phyloP scores from a whole-genome alignment of 108 stramenopile genomes.

The Epithemia pelagica region DNA sequence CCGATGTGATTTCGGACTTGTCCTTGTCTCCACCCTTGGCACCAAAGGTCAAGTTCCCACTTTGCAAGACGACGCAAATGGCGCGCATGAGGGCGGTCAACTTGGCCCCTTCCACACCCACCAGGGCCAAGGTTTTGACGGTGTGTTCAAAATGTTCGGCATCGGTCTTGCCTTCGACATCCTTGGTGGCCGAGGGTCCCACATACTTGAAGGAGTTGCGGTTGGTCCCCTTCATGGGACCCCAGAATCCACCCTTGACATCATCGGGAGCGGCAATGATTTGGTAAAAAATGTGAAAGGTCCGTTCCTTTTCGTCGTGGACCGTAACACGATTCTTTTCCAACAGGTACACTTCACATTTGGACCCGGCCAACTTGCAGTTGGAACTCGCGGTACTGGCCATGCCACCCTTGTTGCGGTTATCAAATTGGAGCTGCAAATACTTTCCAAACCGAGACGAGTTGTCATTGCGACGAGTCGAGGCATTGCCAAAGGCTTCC shows the following conservation, averaged over 20 bases:
- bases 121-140: slow-evolving; percentile 47
- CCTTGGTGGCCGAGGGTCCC: slow-evolving; percentile 27
- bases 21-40: slow-evolving; percentile 55
- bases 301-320: slow-evolving; percentile 88
- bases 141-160: slow-evolving; percentile 65
- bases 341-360: slow-evolving; percentile 85
- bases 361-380: slow-evolving; percentile 57
- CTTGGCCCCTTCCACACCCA: slow-evolving; percentile 58
- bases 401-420: not conserved
- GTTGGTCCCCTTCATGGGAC: slow-evolving; percentile 48
- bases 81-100: slow-evolving; percentile 58
- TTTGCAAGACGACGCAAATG: slow-evolving; percentile 68
- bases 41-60: slow-evolving; percentile 84
- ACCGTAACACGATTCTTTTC: slow-evolving; percentile 94
- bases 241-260: slow-evolving; percentile 58
- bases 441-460: slow-evolving; percentile 83
- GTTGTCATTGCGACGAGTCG: slow-evolving; percentile 82
- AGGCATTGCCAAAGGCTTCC: slow-evolving; percentile 90
- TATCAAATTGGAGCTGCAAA: slow-evolving; percentile 13
- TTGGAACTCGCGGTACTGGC: slow-evolving; percentile 16
- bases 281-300: slow-evolving; percentile 98
- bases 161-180: slow-evolving; percentile 71
- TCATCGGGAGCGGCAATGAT: slow-evolving; percentile 73
- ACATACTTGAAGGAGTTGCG: slow-evolving; percentile 55
- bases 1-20: slow-evolving; percentile 52